Evolutionary conservation across 148 eudicot species (phyloP).

Genomic region (Cornus kousa): DNA sequence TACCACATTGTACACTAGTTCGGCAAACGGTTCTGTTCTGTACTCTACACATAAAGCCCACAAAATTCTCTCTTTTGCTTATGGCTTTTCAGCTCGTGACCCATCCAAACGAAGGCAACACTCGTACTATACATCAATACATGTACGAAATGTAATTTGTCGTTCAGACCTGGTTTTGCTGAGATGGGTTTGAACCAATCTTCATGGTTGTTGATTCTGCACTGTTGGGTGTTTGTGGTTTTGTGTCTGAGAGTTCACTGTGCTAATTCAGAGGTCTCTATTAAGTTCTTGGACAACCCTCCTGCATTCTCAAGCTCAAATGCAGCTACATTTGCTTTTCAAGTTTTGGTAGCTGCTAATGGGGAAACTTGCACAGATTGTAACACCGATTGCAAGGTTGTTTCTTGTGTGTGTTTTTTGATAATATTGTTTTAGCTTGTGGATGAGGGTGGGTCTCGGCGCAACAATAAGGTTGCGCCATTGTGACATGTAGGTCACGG

Average conservation of each 20-base stretch:
- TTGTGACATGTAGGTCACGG: too few relatives aligned
- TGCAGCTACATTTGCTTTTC: slow-evolving; percentile 62
- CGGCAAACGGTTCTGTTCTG: slow-evolving; percentile 13
- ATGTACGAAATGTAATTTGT: slow-evolving; percentile 8
- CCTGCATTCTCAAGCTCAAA: slow-evolving; percentile 43
- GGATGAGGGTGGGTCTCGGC: background rate
- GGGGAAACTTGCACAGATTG: slow-evolving; percentile 44
- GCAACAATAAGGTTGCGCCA: too few relatives aligned
- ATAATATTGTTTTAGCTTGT: background rate
- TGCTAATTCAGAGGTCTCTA: slow-evolving; percentile 48
- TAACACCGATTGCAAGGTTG: slow-evolving; percentile 75
- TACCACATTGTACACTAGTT: slow-evolving; percentile 6
- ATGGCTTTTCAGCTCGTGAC: slow-evolving; percentile 15
- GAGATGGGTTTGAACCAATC: slow-evolving; percentile 46
- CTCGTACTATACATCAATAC: background rate
- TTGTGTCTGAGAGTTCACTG: slow-evolving; percentile 36
- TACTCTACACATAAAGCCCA: slow-evolving; percentile 1
- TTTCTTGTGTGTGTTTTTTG: slow-evolving; percentile 1
- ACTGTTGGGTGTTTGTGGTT: slow-evolving; percentile 47
- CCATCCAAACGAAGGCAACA: background rate
- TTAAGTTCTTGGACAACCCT: slow-evolving; percentile 66
- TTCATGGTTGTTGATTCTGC: slow-evolving; percentile 33
- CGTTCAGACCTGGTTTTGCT: slow-evolving; percentile 8
- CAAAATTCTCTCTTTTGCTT: background rate
- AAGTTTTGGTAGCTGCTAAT: slow-evolving; percentile 43